Evolutionary conservation across 129 eudicot species (phyloP).

Genomic region (Rutidosis leptorrhynchoides): DNA sequence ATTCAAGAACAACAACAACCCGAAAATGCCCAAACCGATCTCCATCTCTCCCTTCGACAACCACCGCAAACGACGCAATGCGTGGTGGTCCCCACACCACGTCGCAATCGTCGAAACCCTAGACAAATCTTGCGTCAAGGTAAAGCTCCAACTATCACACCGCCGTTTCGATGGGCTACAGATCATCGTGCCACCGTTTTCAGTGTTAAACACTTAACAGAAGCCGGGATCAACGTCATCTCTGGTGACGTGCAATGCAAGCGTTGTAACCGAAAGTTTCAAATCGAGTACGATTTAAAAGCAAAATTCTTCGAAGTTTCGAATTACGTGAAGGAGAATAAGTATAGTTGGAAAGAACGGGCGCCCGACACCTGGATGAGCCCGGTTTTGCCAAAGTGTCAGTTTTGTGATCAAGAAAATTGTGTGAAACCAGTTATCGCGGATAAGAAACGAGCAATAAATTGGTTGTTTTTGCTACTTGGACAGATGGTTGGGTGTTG

Average conservation of each 20-base stretch:
- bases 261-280: conserved; percentile 16
- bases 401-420: conserved; percentile 28
- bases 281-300: conserved; percentile 23
- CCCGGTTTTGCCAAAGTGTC: conserved; percentile 20
- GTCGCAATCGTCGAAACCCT: conserved; percentile 20
- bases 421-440: conserved; percentile 34
- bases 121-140: conserved; percentile 24
- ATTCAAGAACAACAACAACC: background rate
- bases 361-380: conserved; percentile 27
- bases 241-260: conserved; percentile 35
- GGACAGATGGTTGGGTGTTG: conserved; percentile 37
- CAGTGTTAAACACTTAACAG: conserved; percentile 14
- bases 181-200: conserved; percentile 29
- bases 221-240: conserved; percentile 12
- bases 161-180: conserved; percentile 35
- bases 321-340: conserved; percentile 19
- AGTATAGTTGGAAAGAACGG: conserved; percentile 13
- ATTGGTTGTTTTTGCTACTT: conserved; percentile 37
- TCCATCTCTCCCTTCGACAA: conserved; percentile 7
- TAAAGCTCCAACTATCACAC: conserved; percentile 24
- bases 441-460: conserved; percentile 28
- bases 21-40: conserved; percentile 8
- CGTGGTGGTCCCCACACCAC: background rate
- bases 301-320: conserved; percentile 14
- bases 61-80: conserved; percentile 5